A percentile compares a stretch with the other conserved stretches of the same genome.
Conservation (phyloP, 139 green algal genomes). For the Chlorella sp. region DNA sequence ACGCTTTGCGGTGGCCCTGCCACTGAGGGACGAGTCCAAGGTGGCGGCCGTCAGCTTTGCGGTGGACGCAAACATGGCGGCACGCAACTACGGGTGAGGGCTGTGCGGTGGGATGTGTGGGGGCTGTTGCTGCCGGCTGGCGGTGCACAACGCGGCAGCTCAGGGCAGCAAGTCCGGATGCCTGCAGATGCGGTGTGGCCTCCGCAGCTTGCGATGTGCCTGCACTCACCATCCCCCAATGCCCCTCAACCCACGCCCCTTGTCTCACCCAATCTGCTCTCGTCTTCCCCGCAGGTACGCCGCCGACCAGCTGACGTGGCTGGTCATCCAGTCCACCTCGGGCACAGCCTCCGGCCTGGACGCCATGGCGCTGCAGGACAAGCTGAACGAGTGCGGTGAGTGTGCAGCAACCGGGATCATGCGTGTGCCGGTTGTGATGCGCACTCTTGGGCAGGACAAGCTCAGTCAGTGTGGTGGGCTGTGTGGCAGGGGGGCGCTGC, state of each 20-base stretch:
- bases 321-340: slow-evolving; percentile 35
- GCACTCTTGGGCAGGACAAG: too few relatives aligned
- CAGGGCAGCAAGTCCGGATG: too few relatives aligned
- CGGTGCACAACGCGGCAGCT: background rate
- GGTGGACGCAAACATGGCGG: slow-evolving; percentile 42
- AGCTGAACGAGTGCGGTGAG: slow-evolving; percentile 37
- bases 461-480: too few relatives aligned
- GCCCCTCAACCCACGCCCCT: background rate
- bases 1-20: slow-evolving; percentile 34
- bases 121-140: background rate
- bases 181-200: too few relatives aligned
- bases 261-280: background rate
- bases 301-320: slow-evolving; percentile 39
- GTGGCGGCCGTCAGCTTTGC: slow-evolving; percentile 20
- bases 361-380: slow-evolving; percentile 25
- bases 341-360: background rate
- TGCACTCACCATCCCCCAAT: too few relatives aligned
- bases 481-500: too few relatives aligned
- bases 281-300: slow-evolving; percentile 27
- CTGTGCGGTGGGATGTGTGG: background rate
- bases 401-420: background rate
- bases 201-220: too few relatives aligned
- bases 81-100: slow-evolving; percentile 29
- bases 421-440: background rate
- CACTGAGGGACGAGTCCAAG: slow-evolving; percentile 2